phyloP scores from a whole-genome alignment of 768 basidiomycete genomes.

The Tricholoma flavovirens region DNA sequence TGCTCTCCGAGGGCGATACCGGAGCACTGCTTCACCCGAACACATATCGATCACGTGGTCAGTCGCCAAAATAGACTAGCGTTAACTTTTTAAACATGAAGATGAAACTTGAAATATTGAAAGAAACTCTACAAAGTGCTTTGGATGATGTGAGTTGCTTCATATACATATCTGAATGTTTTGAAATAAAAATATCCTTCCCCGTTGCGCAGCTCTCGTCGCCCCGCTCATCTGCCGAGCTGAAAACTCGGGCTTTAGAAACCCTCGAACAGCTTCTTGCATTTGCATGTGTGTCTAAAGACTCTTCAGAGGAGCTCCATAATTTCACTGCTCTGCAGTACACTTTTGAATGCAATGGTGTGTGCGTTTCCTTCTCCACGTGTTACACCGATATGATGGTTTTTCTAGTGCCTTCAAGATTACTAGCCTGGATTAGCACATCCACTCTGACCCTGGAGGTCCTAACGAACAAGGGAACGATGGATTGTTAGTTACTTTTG shows the following conservation, averaged over 20 bases:
- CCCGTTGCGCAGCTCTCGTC: slow-evolving; percentile 53
- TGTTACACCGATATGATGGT: not conserved
- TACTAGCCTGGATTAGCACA: slow-evolving; percentile 56
- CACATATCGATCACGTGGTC: not conserved
- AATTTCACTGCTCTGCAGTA: slow-evolving; percentile 65
- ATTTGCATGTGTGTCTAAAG: slow-evolving; percentile 37
- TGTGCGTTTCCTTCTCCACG: slow-evolving; percentile 18
- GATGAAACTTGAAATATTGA: slow-evolving; percentile 34
- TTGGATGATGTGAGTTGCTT: slow-evolving; percentile 57
- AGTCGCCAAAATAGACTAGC: slow-evolving; percentile 9
- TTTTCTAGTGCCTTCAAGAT: slow-evolving; percentile 55
- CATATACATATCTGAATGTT: not conserved
- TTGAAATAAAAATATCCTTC: slow-evolving; percentile 4
- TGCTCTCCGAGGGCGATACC: not conserved
- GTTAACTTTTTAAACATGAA: too few relatives aligned
- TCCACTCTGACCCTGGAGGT: slow-evolving; percentile 47
- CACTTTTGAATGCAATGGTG: slow-evolving; percentile 80
- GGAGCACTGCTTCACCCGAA: too few relatives aligned
- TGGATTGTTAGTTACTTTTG: slow-evolving; percentile 35
- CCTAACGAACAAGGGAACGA: slow-evolving; percentile 38
- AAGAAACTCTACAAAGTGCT: slow-evolving; percentile 47
- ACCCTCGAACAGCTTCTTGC: slow-evolving; percentile 53
- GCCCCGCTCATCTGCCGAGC: slow-evolving; percentile 45
- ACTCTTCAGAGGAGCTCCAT: slow-evolving; percentile 39
- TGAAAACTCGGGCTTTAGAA: slow-evolving; percentile 50